A percentile compares a stretch with the other conserved stretches of the same genome.
Conservation (phyloP, 257 asterid genomes). For the Mentha longifolia region DNA sequence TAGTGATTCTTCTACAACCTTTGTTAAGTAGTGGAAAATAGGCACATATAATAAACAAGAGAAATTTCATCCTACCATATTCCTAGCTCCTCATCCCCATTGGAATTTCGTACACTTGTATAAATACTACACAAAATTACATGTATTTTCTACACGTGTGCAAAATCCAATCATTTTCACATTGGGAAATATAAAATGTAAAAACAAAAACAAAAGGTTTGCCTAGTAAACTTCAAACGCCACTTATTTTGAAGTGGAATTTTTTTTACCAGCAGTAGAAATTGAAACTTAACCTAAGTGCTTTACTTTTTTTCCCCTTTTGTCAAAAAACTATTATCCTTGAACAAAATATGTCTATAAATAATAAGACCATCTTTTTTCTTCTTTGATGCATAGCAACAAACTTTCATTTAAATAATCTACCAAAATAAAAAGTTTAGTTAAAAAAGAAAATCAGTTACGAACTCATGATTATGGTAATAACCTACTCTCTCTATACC, state of each 20-base stretch:
- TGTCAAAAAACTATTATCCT: neutral
- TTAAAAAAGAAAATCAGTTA: neutral
- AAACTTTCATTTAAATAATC: neutral
- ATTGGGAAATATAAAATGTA: neutral
- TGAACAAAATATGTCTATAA: neutral
- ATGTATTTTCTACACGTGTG: neutral
- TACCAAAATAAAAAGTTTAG: too few relatives aligned
- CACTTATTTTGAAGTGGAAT: too few relatives aligned
- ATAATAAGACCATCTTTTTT: neutral
- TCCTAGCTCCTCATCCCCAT: neutral
- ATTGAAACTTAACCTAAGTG: neutral
- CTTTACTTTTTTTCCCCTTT: neutral
- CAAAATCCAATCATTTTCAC: neutral
- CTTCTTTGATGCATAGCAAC: neutral
- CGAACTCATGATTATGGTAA: neutral
- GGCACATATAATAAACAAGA: too few relatives aligned
- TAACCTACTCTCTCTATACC: too few relatives aligned
- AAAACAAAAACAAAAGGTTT: neutral
- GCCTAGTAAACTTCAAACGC: too few relatives aligned
- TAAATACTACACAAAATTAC: neutral
- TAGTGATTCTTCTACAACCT: too few relatives aligned
- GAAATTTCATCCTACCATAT: neutral
- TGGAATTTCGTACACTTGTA: neutral
- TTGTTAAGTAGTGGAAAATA: too few relatives aligned
- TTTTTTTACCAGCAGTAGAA: neutral